phyloP scores from a whole-genome alignment of 148 eudicot genomes.

The Vaccinium macrocarpon region DNA sequence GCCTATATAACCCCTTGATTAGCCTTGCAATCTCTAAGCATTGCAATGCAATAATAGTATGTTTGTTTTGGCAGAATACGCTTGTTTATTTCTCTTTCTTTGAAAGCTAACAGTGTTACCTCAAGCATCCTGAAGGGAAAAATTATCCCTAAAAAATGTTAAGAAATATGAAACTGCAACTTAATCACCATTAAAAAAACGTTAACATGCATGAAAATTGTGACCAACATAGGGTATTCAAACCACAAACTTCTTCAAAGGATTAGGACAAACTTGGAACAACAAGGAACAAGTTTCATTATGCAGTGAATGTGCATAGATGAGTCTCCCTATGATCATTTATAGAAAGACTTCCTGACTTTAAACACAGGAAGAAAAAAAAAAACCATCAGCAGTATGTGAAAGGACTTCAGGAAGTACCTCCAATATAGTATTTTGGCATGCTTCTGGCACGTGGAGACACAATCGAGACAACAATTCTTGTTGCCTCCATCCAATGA shows the following conservation, averaged over 20 bases:
- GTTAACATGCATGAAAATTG: background rate
- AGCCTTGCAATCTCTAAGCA: too few relatives aligned
- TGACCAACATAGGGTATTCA: background rate
- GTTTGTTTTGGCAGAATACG: too few relatives aligned
- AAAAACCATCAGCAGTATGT: background rate
- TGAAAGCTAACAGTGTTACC: too few relatives aligned
- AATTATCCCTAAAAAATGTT: background rate
- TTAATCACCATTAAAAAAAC: background rate
- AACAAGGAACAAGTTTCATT: background rate
- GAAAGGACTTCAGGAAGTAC: conserved; percentile 31
- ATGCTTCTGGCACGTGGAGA: conserved; percentile 50
- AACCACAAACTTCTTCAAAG: background rate
- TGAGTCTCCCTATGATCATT: background rate
- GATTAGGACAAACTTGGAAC: background rate
- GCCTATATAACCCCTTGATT: too few relatives aligned
- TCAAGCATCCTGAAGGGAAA: background rate
- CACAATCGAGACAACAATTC: conserved; percentile 63
- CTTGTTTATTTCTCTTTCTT: too few relatives aligned
- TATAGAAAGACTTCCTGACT: too few relatives aligned
- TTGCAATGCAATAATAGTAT: too few relatives aligned
- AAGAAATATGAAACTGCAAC: background rate
- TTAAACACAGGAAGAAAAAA: background rate
- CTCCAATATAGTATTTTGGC: conserved; percentile 52
- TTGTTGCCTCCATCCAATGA: conserved; percentile 69
- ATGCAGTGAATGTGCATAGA: background rate